These are phyloP conservation scores for Pseudogymnoascus sp. DNA, from an alignment of 2,329 filamentous ascomycete genomes.

Conservation along the genomic window DNA sequence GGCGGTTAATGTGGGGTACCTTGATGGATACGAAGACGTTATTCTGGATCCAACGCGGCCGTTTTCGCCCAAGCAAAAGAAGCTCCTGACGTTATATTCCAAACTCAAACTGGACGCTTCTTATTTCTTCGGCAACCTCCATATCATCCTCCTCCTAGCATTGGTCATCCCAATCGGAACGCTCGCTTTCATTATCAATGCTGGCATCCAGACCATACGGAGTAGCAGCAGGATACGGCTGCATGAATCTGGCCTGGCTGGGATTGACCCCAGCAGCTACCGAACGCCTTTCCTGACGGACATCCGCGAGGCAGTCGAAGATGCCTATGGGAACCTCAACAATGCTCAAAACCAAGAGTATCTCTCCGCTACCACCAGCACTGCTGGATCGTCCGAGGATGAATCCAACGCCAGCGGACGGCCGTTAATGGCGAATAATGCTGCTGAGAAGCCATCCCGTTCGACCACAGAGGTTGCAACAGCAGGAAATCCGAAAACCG, in stretches of 20 bases:
- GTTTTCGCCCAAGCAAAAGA: constrained; percentile 36
- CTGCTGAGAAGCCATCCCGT: neutral
- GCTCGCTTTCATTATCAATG: constrained; percentile 65
- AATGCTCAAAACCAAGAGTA: constrained; percentile 64
- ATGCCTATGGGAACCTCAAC: constrained; percentile 65
- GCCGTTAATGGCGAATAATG: neutral
- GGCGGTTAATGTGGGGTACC: constrained; percentile 62
- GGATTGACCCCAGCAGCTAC: constrained; percentile 62
- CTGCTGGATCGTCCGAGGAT: neutral
- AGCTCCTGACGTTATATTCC: constrained; percentile 18
- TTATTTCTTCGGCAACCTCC: constrained; percentile 42
- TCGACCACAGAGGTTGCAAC: no score
- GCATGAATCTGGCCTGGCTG: constrained; percentile 65
- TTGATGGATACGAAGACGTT: constrained; percentile 66
- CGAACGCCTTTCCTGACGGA: constrained; percentile 69
- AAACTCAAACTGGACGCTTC: constrained; percentile 46
- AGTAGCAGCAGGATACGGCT: constrained; percentile 68
- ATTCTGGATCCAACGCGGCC: constrained; percentile 64
- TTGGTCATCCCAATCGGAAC: constrained; percentile 58
- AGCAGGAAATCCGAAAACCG: constrained; percentile 31
- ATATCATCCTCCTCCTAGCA: neutral
- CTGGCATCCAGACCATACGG: constrained; percentile 66
- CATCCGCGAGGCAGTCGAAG: constrained; percentile 58
- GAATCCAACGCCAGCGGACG: neutral
- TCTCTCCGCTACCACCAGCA: constrained; percentile 38